These are phyloP conservation scores for Beta vulgaris DNA, from an alignment of 148 eudicot genomes.

Conservation along the genomic window DNA sequence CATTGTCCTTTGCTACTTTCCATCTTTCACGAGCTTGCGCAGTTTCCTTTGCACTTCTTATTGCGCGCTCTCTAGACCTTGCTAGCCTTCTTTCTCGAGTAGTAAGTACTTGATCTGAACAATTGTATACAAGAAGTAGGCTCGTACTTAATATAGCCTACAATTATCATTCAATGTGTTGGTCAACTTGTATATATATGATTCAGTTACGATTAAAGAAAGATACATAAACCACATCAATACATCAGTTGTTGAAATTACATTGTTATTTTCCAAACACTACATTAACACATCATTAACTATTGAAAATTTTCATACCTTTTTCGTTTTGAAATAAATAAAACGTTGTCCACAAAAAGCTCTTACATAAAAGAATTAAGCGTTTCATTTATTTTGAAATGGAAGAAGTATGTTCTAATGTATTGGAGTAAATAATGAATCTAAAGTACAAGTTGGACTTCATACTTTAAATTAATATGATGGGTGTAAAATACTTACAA, in stretches of 20 bases:
- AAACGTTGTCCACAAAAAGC: too few relatives aligned
- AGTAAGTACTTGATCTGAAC: slow-evolving; percentile 78
- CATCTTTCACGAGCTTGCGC: slow-evolving; percentile 85
- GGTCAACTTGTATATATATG: neutral
- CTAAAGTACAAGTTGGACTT: too few relatives aligned
- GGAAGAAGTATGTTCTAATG: too few relatives aligned
- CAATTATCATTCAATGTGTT: neutral
- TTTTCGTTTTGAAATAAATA: too few relatives aligned
- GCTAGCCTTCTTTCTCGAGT: slow-evolving; percentile 68
- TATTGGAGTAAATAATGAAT: too few relatives aligned
- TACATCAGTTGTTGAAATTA: too few relatives aligned
- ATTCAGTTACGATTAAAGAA: neutral
- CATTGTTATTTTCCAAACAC: too few relatives aligned
- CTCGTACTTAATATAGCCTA: slow-evolving; percentile 58
- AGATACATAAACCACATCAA: too few relatives aligned
- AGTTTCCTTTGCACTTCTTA: slow-evolving; percentile 75
- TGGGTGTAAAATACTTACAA: slow-evolving; percentile 39
- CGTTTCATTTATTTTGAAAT: too few relatives aligned
- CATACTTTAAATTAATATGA: neutral
- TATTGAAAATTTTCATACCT: too few relatives aligned
- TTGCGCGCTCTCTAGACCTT: slow-evolving; percentile 75
- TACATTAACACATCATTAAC: too few relatives aligned
- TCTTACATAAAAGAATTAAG: too few relatives aligned
- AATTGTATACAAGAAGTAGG: slow-evolving; percentile 71
- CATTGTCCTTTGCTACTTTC: slow-evolving; percentile 65